These are phyloP conservation scores for Chytriomyces confervae DNA, from an alignment of 192 early-diverging fungal genomes.

Conservation along the genomic window DNA sequence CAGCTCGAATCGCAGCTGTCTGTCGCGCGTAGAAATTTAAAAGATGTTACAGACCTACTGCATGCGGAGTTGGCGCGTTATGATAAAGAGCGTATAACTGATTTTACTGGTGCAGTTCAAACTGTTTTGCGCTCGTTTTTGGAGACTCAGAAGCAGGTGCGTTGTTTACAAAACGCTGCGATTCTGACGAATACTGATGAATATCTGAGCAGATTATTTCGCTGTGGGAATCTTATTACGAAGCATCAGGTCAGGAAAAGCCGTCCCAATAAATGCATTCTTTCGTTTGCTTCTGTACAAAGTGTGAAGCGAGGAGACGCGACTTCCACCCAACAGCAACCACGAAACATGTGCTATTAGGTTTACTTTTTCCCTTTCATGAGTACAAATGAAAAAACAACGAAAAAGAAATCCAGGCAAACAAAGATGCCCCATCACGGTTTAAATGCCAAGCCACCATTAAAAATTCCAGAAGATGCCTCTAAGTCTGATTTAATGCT, in stretches of 20 bases:
- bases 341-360: not conserved
- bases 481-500: conserved; percentile 56
- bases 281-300: not conserved
- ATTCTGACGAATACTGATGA: not conserved
- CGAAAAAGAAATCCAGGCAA: not conserved
- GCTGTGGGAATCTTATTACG: conserved; percentile 33
- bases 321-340: not conserved
- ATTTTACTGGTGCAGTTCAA: conserved; percentile 78
- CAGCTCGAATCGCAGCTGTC: conserved; percentile 8
- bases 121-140: conserved; percentile 76
- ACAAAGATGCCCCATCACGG: not conserved
- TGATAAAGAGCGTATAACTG: conserved; percentile 78
- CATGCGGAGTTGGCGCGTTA: conserved; percentile 78
- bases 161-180: conserved; percentile 7
- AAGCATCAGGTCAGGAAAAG: conserved; percentile 13
- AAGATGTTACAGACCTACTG: conserved; percentile 75
- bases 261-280: not conserved
- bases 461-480: not conserved
- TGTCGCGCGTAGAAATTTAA: conserved; percentile 65
- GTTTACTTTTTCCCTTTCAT: not conserved
- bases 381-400: not conserved
- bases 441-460: not conserved
- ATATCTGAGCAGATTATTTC: not conserved
- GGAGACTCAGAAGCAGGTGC: conserved; percentile 79
- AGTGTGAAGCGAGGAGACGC: not conserved